Evolutionary conservation across 306 rosid genomes (phyloP).

Genomic region (Inga leiocalycina): DNA sequence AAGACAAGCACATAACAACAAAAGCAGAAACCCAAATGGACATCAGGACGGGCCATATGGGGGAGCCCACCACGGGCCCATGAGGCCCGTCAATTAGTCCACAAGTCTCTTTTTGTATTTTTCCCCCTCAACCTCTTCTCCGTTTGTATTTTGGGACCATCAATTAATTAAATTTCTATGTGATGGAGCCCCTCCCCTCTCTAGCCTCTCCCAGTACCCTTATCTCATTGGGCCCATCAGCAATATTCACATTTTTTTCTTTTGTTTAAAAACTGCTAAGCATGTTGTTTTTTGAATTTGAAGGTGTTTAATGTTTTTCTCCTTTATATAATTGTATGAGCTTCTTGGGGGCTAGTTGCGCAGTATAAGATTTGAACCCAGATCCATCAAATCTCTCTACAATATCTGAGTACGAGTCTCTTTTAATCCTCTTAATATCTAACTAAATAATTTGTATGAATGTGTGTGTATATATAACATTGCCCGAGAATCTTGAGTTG

Average conservation of each 20-base stretch:
- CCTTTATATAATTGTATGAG: too few species aligned
- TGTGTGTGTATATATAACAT: too few species aligned
- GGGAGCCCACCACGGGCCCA: slow-evolving; percentile 7
- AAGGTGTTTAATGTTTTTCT: too few species aligned
- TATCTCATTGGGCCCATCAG: not conserved
- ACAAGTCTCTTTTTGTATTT: not conserved
- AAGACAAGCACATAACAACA: slow-evolving; percentile 11
- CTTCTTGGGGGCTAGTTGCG: too few species aligned
- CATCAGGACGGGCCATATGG: not conserved
- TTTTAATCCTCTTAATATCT: too few species aligned
- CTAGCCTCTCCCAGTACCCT: not conserved
- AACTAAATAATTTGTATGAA: too few species aligned
- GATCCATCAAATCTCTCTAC: too few species aligned
- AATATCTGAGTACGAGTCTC: too few species aligned
- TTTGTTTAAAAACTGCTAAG: too few species aligned
- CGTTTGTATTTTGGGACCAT: too few species aligned
- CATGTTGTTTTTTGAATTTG: not conserved
- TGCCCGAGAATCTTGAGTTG: not conserved
- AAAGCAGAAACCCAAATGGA: not conserved
- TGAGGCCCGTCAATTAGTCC: not conserved
- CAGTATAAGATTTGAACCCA: too few species aligned
- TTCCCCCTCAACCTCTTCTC: not conserved
- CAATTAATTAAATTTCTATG: not conserved
- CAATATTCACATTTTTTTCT: not conserved
- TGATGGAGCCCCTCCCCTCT: not conserved